Evolutionary conservation across 345 rosid species (phyloP), one percentile per base, ranked within the genome.

Genomic region (Hypericum androsaemum): DNA sequence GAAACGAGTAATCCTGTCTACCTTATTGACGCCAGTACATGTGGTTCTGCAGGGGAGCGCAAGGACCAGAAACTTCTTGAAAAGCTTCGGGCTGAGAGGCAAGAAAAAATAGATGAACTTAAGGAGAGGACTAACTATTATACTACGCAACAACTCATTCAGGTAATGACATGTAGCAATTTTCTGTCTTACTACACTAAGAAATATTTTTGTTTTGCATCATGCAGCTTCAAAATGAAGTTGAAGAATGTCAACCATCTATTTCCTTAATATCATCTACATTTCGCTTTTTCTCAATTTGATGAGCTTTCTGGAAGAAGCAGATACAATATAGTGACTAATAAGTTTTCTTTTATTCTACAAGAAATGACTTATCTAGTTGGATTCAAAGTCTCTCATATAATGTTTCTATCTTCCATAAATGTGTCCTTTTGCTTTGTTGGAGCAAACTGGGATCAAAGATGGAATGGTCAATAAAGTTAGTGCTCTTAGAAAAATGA

Each of bases 101-200:
- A 83, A 76, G 84, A 76, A 6, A 92, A 85, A 72, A 88, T 92
- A 49, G 81, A 92, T 54, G 98, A 85, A 68, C 94, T 92, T 61
- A 92, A 92, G 66, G 98, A 92, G 75, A 78, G 68, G 69, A 92
- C 94, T 55, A 92, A 92, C 71, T 88, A 85, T 69, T 88, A 92
- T 65, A 73, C 78, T 44, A 92, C 95, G 5, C 97, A 92, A 49
- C 94, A 83, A 64, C 84, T 92, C 66, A 92, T 92, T 75, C 90
- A 92, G 97, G 98, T 88, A 45, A 64, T 5, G 5, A n/a, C 13
- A 12, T 11, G 8, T 8, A 15, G 11, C 41, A 54, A 37, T 52
- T 43, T 22, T 22, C 37, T 11, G 7, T 53, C 57, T 57, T 43
- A 36, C 50, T 13, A 17, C 22, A 12, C 15, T 17, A 46, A 5